phyloP scores from a whole-genome alignment of 129 eudicot species.

The Tanacetum coccineum region DNA sequence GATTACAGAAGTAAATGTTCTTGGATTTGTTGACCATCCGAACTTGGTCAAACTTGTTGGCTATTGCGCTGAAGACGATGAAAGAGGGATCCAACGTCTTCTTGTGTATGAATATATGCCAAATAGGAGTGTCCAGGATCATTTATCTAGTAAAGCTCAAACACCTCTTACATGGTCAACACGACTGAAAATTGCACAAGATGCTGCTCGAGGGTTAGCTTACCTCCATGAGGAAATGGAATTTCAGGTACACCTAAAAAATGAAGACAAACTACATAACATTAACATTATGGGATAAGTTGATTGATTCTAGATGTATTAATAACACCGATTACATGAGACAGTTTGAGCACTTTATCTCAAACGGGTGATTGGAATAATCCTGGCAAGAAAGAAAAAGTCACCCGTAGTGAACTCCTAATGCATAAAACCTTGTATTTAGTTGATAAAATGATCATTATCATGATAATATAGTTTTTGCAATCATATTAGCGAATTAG shows the following conservation, averaged over 20 bases:
- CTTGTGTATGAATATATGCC: slow-evolving; percentile 67
- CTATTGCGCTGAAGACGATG: slow-evolving; percentile 77
- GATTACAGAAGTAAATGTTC: slow-evolving; percentile 82
- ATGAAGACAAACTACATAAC: background rate
- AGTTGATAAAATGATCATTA: background rate
- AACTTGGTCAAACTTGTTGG: slow-evolving; percentile 73
- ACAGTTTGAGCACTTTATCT: background rate
- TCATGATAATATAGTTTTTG: background rate
- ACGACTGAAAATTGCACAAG: slow-evolving; percentile 61
- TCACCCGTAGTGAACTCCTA: background rate
- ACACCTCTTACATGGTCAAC: slow-evolving; percentile 65
- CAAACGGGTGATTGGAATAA: background rate
- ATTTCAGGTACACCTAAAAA: slow-evolving; percentile 45
- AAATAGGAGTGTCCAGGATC: slow-evolving; percentile 69
- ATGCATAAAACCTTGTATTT: background rate
- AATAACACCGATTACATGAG: background rate
- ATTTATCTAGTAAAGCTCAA: slow-evolving; percentile 49
- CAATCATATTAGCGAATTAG: background rate
- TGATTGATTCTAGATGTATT: background rate
- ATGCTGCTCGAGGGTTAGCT: slow-evolving; percentile 72
- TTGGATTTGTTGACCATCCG: slow-evolving; percentile 70
- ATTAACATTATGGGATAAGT: background rate
- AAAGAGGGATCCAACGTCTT: slow-evolving; percentile 85
- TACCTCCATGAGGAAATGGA: slow-evolving; percentile 89
- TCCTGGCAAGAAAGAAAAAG: background rate